Conservation (phyloP, 306 rosid species). For the Quercus cerris region DNA sequence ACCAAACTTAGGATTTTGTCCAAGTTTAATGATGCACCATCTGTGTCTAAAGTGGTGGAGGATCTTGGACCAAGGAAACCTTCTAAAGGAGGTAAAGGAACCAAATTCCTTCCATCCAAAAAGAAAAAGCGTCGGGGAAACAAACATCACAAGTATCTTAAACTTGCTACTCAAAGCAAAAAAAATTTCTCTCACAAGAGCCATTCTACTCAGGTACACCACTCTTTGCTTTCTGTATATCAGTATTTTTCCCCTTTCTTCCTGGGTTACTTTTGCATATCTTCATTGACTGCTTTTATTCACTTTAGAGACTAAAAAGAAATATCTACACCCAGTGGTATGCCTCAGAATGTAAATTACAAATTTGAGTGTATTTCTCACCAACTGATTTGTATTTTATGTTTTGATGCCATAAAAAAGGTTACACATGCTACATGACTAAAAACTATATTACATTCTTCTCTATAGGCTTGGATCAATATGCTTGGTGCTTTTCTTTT, state of each 20-base stretch:
- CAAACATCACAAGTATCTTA: conserved; percentile 36
- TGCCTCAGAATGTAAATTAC: neutral
- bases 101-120: conserved; percentile 34
- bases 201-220: conserved; percentile 45
- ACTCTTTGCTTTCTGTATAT: neutral
- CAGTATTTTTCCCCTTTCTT: neutral
- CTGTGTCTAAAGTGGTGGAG: conserved; percentile 25
- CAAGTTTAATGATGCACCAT: conserved; percentile 31
- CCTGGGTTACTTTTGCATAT: neutral
- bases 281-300: conserved; percentile 4
- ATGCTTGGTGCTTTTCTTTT: neutral
- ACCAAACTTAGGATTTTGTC: conserved; percentile 55
- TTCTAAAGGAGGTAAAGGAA: conserved; percentile 32
- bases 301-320: conserved; percentile 1
- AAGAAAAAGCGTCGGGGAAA: conserved; percentile 36
- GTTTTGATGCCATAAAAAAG: neutral
- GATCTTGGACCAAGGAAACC: conserved; percentile 39
- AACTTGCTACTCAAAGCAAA: conserved; percentile 35
- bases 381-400: neutral
- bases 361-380: neutral
- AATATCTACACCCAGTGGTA: neutral
- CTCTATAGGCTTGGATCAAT: neutral
- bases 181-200: conserved; percentile 23
- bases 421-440: neutral
- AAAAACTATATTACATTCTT: neutral